Evolutionary conservation across 768 basidiomycete species (phyloP).

Genomic region (Hydnomerulius pinastri): DNA sequence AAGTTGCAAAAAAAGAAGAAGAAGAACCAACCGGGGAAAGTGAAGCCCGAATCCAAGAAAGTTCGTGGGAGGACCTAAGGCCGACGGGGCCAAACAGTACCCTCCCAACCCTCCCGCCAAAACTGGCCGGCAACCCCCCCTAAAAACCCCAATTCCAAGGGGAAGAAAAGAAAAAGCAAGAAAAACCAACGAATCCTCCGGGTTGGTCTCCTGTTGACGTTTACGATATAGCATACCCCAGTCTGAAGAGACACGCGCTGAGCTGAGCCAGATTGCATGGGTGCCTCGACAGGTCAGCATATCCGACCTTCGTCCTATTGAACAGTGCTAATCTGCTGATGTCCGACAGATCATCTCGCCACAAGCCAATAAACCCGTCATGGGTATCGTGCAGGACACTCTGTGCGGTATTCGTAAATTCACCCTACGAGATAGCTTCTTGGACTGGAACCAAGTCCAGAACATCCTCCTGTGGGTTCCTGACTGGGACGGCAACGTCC

Average conservation of each 20-base stretch:
- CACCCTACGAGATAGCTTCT: constrained; percentile 91
- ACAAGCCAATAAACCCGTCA: constrained; percentile 99
- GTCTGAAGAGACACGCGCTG: constrained; percentile 96
- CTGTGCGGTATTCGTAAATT: constrained; percentile 97
- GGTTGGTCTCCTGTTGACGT: constrained; percentile 8
- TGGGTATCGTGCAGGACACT: constrained; percentile 99
- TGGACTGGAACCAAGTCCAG: constrained; percentile 95
- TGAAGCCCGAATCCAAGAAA: constrained; percentile 98
- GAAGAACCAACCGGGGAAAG: constrained; percentile 97
- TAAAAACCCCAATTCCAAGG: constrained; percentile 99
- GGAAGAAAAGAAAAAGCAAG: constrained; percentile 99
- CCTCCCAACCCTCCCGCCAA: constrained; percentile 80
- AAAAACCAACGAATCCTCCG: constrained; percentile 39
- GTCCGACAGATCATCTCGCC: constrained; percentile 88
- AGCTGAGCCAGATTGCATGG: constrained; percentile 98
- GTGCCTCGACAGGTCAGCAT: constrained; percentile 85
- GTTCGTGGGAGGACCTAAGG: too few species aligned
- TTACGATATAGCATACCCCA: constrained; percentile 79
- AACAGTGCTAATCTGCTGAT: constrained; percentile 2
- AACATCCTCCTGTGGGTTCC: constrained; percentile 98
- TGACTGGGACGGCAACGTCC: constrained; percentile 93
- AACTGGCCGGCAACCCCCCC: constrained; percentile 98
- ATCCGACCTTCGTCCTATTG: neutral
- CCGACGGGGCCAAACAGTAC: too few species aligned
- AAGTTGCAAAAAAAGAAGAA: constrained; percentile 99